A percentile compares a stretch with the other conserved stretches of the same genome.
Evolutionary conservation across 1,284 basidiomycete genomes (phyloP).

Genomic region (Schizophyllum commune): DNA sequence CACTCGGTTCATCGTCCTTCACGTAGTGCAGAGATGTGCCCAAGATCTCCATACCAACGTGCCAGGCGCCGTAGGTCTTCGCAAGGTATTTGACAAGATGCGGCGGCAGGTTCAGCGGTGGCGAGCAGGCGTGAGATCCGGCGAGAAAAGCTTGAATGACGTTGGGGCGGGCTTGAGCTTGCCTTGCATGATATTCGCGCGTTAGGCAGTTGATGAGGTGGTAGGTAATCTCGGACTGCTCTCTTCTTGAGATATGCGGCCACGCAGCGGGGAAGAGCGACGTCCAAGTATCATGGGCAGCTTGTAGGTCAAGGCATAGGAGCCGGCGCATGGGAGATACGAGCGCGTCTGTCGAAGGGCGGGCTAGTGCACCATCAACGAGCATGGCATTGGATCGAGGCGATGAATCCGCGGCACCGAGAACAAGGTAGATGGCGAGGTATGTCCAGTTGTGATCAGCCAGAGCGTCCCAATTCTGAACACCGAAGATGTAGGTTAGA

Average conservation of each 20-base stretch:
- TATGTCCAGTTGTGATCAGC: slow-evolving; percentile 95
- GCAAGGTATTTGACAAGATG: slow-evolving; percentile 95
- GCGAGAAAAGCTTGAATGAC: slow-evolving; percentile 88
- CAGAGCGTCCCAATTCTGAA: slow-evolving; percentile 94
- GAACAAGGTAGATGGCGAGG: slow-evolving; percentile 83
- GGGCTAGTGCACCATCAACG: slow-evolving; percentile 29
- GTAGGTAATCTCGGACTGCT: slow-evolving; percentile 86
- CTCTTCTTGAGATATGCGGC: slow-evolving; percentile 78
- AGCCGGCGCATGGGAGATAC: slow-evolving; percentile 79
- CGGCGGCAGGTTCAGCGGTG: slow-evolving; percentile 86
- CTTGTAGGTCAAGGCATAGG: slow-evolving; percentile 72
- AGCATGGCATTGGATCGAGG: slow-evolving; percentile 42
- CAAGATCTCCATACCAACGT: slow-evolving; percentile 87
- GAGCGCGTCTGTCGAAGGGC: slow-evolving; percentile 51
- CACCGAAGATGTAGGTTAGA: slow-evolving; percentile 86
- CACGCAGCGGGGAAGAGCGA: slow-evolving; percentile 87
- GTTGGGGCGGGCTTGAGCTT: slow-evolving; percentile 90
- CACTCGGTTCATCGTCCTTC: slow-evolving; percentile 74
- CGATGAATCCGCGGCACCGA: slow-evolving; percentile 45
- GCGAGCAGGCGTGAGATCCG: slow-evolving; percentile 79
- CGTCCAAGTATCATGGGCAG: slow-evolving; percentile 86
- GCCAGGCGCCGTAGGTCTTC: slow-evolving; percentile 96
- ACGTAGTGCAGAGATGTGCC: slow-evolving; percentile 67
- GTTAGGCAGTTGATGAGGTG: slow-evolving; percentile 88
- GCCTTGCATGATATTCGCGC: slow-evolving; percentile 90